Percentiles rank a stretch among this genome's conserved stretches.
Conservation (phyloP, 2,329 filamentous ascomycete genomes). For the Pseudovirgaria hyperparasitica region DNA sequence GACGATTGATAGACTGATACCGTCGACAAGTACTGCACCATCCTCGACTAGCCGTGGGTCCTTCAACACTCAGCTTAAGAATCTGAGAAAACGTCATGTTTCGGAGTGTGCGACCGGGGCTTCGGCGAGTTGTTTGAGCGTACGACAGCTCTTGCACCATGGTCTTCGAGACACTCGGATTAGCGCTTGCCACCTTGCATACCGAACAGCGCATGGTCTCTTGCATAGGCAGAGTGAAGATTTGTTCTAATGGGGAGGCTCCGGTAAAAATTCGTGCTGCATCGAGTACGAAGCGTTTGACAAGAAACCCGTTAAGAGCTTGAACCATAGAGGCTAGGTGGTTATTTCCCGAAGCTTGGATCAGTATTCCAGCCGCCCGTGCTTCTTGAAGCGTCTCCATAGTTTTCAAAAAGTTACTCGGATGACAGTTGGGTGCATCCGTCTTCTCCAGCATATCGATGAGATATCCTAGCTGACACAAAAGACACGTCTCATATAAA, state of each 20-base stretch:
- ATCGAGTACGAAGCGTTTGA: constrained; percentile 75
- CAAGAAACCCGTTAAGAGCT: constrained; percentile 63
- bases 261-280: constrained; percentile 57
- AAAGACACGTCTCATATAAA: constrained; percentile 66
- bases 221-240: constrained; percentile 57
- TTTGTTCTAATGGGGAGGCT: constrained; percentile 52
- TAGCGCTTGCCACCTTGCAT: too few relatives aligned
- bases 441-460: constrained; percentile 99
- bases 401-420: constrained; percentile 85
- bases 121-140: constrained; percentile 51
- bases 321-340: constrained; percentile 75
- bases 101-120: constrained; percentile 39
- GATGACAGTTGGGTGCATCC: constrained; percentile 85
- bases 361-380: constrained; percentile 64
- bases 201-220: constrained; percentile 71
- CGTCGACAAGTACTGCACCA: constrained; percentile 88
- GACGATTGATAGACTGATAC: constrained; percentile 76
- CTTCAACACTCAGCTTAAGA: constrained; percentile 82
- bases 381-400: constrained; percentile 73
- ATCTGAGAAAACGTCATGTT: constrained; percentile 68
- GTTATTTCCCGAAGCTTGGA: constrained; percentile 65
- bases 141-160: constrained; percentile 82
- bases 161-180: constrained; percentile 71
- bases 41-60: constrained; percentile 76
- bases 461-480: constrained; percentile 90